Percentiles rank a stretch among this genome's conserved stretches.
Evolutionary conservation across 176 grass and related monocot genomes (phyloP).

Genomic region (Rhynchospora tenuis): DNA sequence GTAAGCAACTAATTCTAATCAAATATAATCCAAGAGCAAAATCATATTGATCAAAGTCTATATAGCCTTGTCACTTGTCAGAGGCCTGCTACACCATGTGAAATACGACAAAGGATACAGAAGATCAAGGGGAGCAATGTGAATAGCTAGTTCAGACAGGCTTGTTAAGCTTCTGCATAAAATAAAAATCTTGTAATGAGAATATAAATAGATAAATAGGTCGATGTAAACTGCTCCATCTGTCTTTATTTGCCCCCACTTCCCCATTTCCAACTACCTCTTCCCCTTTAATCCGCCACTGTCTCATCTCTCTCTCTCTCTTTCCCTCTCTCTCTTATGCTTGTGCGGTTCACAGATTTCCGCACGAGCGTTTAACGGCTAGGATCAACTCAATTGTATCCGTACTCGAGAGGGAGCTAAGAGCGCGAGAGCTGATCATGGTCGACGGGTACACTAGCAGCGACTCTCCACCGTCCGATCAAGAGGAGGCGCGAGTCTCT

Average conservation of each 20-base stretch:
- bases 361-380: background rate
- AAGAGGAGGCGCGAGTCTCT: constrained; percentile 49
- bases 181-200: background rate
- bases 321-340: background rate
- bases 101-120: background rate
- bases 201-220: constrained; percentile 23
- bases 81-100: background rate
- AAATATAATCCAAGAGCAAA: background rate
- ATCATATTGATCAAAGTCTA: background rate
- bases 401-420: background rate
- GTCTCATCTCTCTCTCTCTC: background rate
- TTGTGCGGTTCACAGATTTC: background rate
- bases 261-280: constrained; percentile 31
- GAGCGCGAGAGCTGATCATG: constrained; percentile 25
- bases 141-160: background rate
- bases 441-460: constrained; percentile 57
- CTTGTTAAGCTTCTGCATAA: background rate
- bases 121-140: background rate
- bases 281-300: constrained; percentile 14
- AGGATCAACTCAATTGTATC: background rate
- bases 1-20: too few species aligned
- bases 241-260: constrained; percentile 31
- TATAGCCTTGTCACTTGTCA: background rate
- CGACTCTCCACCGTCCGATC: constrained; percentile 55
- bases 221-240: constrained; percentile 64